Percentiles rank a stretch among this genome's conserved stretches.
phyloP scores from a whole-genome alignment of 371 early-diverging fungal species.

The Mortierella sp. region DNA sequence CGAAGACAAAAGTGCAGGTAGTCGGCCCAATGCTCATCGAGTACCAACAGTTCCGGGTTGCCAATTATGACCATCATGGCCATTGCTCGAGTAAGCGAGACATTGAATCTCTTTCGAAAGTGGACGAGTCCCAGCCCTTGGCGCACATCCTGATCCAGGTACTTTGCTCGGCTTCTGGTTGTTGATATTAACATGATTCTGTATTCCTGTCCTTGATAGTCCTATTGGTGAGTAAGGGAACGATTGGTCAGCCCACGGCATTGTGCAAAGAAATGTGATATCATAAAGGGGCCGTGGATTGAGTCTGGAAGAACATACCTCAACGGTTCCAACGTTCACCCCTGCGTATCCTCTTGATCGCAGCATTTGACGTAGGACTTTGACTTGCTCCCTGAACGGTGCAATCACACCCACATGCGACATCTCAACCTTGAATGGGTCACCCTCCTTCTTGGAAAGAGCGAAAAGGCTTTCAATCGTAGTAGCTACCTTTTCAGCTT shows the following conservation, averaged over 20 bases:
- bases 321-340: slow-evolving; percentile 55
- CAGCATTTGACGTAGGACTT: slow-evolving; percentile 51
- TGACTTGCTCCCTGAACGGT: slow-evolving; percentile 60
- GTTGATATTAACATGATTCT: slow-evolving; percentile 58
- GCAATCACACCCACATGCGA: slow-evolving; percentile 60
- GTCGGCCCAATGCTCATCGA: slow-evolving; percentile 49
- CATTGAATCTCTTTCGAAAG: slow-evolving; percentile 61
- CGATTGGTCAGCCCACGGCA: no score
- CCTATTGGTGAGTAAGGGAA: slow-evolving; percentile 17
- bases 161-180: slow-evolving; percentile 54
- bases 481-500: slow-evolving; percentile 45
- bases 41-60: slow-evolving; percentile 49
- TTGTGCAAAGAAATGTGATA: no score
- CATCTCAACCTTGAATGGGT: slow-evolving; percentile 27
- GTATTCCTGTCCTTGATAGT: slow-evolving; percentile 63
- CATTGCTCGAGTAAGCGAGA: slow-evolving; percentile 62
- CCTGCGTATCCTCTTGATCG: slow-evolving; percentile 39
- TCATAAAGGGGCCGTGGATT: no score
- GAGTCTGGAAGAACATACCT: slow-evolving; percentile 44
- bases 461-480: slow-evolving; percentile 28
- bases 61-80: slow-evolving; percentile 56
- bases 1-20: slow-evolving; percentile 51
- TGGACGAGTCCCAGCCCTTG: slow-evolving; percentile 57
- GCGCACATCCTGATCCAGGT: slow-evolving; percentile 55
- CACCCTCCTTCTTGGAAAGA: slow-evolving; percentile 4